Percentiles rank a stretch among this genome's conserved stretches.
These are phyloP conservation scores for Dendrobium huoshanense DNA, from an alignment of 106 monocot species.

Conservation along the genomic window DNA sequence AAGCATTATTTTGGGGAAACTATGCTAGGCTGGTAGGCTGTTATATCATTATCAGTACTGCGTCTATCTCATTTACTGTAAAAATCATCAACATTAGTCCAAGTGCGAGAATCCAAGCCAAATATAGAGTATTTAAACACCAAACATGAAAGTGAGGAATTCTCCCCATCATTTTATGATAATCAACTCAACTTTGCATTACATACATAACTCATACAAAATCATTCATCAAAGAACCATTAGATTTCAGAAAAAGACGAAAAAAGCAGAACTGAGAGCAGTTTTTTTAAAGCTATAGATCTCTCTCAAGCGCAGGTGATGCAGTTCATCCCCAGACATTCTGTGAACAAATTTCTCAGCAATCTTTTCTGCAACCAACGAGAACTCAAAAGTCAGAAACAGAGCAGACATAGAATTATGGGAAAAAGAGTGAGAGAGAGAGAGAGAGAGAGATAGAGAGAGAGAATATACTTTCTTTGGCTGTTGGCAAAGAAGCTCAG, in stretches of 20 bases:
- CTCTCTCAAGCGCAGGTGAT: constrained; percentile 4
- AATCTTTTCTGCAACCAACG: constrained; percentile 12
- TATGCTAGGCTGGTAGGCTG: no score
- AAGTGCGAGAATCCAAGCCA: no score
- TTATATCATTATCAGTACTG: no score
- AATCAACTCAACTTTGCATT: background rate
- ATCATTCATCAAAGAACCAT: background rate
- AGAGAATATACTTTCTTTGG: constrained; percentile 19
- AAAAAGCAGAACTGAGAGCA: background rate
- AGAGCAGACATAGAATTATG: background rate
- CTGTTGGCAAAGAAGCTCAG: constrained; percentile 30
- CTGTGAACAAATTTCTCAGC: constrained; percentile 20
- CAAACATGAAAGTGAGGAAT: background rate
- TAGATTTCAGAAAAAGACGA: background rate
- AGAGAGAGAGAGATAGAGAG: background rate
- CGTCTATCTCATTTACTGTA: no score
- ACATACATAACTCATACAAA: background rate
- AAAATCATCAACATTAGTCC: no score
- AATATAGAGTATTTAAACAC: no score
- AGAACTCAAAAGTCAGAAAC: background rate
- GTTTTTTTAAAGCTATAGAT: background rate
- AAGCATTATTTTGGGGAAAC: no score
- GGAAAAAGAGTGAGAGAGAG: background rate
- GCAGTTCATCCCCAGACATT: constrained; percentile 26
- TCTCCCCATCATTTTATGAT: background rate